These are phyloP conservation scores for Mycena chlorophos DNA, from an alignment of 768 basidiomycete species.

Conservation along the genomic window DNA sequence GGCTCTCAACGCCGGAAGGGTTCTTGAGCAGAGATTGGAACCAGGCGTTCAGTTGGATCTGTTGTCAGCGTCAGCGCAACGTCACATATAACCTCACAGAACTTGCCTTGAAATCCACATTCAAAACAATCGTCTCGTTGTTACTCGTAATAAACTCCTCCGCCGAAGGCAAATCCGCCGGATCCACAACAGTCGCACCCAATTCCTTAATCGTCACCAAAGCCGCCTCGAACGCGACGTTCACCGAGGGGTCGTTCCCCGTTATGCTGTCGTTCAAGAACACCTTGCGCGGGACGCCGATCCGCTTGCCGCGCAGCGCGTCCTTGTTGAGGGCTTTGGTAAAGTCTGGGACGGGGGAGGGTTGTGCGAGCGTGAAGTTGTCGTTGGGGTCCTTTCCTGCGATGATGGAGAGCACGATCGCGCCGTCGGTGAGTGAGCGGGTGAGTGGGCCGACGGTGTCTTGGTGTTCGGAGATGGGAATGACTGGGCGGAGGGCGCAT, in stretches of 20 bases:
- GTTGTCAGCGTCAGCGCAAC: neutral
- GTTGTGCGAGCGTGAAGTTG: slow-evolving; percentile 54
- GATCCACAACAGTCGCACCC: slow-evolving; percentile 58
- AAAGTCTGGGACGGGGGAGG: slow-evolving; percentile 53
- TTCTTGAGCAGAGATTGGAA: slow-evolving; percentile 48
- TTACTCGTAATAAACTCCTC: slow-evolving; percentile 47
- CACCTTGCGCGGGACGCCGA: slow-evolving; percentile 50
- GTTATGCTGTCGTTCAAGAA: slow-evolving; percentile 35
- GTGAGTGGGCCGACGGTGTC: slow-evolving; percentile 61
- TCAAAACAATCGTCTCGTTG: slow-evolving; percentile 54
- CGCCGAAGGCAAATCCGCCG: slow-evolving; percentile 58
- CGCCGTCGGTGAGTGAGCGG: slow-evolving; percentile 53
- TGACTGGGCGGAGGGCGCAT: slow-evolving; percentile 34
- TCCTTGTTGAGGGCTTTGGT: slow-evolving; percentile 48
- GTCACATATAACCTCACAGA: neutral
- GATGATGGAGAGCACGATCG: slow-evolving; percentile 53
- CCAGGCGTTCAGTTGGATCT: slow-evolving; percentile 57
- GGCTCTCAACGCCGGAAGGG: slow-evolving; percentile 53
- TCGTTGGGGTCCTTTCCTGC: slow-evolving; percentile 57
- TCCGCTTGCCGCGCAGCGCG: slow-evolving; percentile 50
- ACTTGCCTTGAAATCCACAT: slow-evolving; percentile 58
- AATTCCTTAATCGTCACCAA: slow-evolving; percentile 37
- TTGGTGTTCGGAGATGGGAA: slow-evolving; percentile 57
- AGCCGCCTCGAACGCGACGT: slow-evolving; percentile 40
- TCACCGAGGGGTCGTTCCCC: slow-evolving; percentile 36